phyloP scores from a whole-genome alignment of 345 rosid genomes.

The Punica granatum region DNA sequence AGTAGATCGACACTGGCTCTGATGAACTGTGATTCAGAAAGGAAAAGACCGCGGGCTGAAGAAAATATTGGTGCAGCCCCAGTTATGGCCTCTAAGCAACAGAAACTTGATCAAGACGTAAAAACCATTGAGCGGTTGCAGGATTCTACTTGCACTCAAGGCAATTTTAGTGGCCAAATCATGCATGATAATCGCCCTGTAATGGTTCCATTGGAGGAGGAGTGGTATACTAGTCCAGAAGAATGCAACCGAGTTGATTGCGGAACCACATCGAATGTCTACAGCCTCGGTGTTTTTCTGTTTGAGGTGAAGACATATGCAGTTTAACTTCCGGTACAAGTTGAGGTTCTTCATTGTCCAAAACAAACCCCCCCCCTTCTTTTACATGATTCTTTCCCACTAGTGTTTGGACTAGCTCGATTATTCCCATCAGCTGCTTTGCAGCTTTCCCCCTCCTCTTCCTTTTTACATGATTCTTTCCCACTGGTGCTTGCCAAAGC shows the following conservation, averaged over 20 bases:
- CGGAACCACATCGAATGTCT: slow-evolving; percentile 51
- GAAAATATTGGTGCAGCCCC: slow-evolving; percentile 8
- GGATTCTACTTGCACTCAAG: neutral
- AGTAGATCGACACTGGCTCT: slow-evolving; percentile 16
- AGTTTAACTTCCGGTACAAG: neutral
- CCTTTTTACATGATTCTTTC: slow-evolving; percentile 8
- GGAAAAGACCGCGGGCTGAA: slow-evolving; percentile 33
- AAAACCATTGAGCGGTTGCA: slow-evolving; percentile 5
- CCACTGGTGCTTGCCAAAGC: slow-evolving; percentile 1
- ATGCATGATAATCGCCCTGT: slow-evolving; percentile 10
- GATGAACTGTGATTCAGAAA: slow-evolving; percentile 23
- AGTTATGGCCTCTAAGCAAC: slow-evolving; percentile 7
- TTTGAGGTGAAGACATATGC: slow-evolving; percentile 48
- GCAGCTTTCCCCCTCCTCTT: too few species aligned
- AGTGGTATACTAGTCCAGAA: slow-evolving; percentile 65
- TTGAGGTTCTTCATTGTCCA: neutral
- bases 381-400: too few species aligned
- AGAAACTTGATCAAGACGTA: slow-evolving; percentile 3
- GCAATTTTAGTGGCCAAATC: slow-evolving; percentile 19
- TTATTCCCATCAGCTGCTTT: too few species aligned
- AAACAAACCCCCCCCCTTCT: too few species aligned
- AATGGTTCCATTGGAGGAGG: slow-evolving; percentile 36
- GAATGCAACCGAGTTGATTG: slow-evolving; percentile 33
- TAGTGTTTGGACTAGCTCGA: too few species aligned
- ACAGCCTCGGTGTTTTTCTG: slow-evolving; percentile 67